Conservation (phyloP, 2,329 filamentous ascomycete genomes). For the Colletotrichum sp. region DNA sequence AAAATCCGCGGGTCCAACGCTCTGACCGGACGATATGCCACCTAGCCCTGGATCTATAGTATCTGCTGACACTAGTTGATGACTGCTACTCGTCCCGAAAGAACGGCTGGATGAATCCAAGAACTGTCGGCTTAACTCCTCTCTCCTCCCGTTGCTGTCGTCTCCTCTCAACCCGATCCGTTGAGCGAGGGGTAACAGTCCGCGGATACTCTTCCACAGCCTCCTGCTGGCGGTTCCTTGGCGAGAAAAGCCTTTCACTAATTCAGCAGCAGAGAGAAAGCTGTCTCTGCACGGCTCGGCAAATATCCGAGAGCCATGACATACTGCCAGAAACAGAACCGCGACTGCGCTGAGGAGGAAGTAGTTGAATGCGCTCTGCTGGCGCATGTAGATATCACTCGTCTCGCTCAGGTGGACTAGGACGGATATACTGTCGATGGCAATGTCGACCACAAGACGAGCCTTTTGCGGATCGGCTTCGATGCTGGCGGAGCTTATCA, state of each 20-base stretch:
- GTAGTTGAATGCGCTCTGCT: conserved; percentile 45
- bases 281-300: conserved; percentile 37
- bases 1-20: not conserved
- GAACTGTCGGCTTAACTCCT: not conserved
- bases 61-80: accelerated
- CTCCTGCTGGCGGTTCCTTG: conserved; percentile 35
- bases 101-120: not conserved
- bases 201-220: conserved; percentile 40
- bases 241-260: conserved; percentile 35
- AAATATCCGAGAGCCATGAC: conserved; percentile 47
- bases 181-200: conserved; percentile 33
- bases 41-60: not conserved
- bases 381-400: conserved; percentile 40
- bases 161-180: conserved; percentile 27
- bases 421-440: conserved; percentile 35
- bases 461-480: conserved; percentile 37
- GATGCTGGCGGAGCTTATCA: conserved; percentile 43
- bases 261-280: conserved; percentile 35
- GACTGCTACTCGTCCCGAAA: not conserved
- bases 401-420: conserved; percentile 39
- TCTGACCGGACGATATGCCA: not conserved
- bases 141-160: not conserved
- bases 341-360: conserved; percentile 43
- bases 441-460: conserved; percentile 43
- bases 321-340: conserved; percentile 46